These are phyloP conservation scores for Aureobasidium mangrovei DNA, from an alignment of 2,329 filamentous ascomycete genomes.

Conservation along the genomic window DNA sequence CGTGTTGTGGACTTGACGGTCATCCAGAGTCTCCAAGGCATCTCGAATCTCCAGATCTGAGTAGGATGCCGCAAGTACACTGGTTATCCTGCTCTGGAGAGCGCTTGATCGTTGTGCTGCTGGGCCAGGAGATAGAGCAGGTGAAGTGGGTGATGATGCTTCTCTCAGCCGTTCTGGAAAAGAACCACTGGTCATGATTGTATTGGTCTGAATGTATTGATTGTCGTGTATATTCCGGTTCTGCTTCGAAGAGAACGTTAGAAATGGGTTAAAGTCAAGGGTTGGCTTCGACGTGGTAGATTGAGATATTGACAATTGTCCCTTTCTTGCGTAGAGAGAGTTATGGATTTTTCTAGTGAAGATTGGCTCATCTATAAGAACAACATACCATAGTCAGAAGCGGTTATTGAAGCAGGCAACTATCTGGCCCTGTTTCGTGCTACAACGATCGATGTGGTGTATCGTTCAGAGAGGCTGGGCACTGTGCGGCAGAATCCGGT, in stretches of 20 bases:
- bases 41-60: constrained; percentile 87
- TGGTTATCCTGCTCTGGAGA: constrained; percentile 71
- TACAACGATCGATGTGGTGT: too few species aligned
- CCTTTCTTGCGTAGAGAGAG: background rate
- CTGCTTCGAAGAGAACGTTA: background rate
- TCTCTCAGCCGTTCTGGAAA: constrained; percentile 10
- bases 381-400: background rate
- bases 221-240: background rate
- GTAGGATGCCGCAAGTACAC: constrained; percentile 83
- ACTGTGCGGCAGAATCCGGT: too few species aligned
- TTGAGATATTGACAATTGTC: constrained; percentile 1
- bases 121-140: constrained; percentile 6
- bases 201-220: background rate
- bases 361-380: background rate
- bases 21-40: constrained; percentile 69
- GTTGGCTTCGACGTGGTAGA: too few species aligned
- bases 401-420: background rate
- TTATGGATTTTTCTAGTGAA: background rate
- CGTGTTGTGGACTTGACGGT: constrained; percentile 61
- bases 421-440: too few species aligned
- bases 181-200: constrained; percentile 9
- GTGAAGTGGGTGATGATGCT: background rate
- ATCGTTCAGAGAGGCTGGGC: too few species aligned
- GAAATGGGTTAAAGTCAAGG: background rate
- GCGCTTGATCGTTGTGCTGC: constrained; percentile 46